These are phyloP conservation scores for Phialocephala sp. DNA, from an alignment of 2,329 filamentous ascomycete genomes.

Conservation along the genomic window DNA sequence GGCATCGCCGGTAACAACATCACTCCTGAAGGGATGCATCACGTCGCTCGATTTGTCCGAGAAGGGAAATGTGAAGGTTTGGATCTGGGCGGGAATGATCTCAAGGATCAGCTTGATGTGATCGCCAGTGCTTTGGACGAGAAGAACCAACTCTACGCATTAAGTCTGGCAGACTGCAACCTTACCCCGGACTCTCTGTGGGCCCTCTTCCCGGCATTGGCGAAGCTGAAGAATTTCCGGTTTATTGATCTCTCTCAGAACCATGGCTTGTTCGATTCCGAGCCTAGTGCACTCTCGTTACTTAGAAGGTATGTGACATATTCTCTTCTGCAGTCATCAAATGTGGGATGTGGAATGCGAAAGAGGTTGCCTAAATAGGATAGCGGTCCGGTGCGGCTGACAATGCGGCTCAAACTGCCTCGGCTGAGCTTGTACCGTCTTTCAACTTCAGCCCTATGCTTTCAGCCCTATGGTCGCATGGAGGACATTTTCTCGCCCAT, in stretches of 20 bases:
- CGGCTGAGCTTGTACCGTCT: conserved; percentile 17
- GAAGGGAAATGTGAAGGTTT: conserved; percentile 83
- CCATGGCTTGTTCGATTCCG: conserved; percentile 73
- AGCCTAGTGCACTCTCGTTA: conserved; percentile 75
- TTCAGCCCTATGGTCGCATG: conserved; percentile 20
- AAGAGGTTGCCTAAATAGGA: conserved; percentile 14
- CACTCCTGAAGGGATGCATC: conserved; percentile 72
- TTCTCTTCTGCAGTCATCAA: conserved; percentile 15
- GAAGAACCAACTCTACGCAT: conserved; percentile 71
- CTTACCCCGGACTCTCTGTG: conserved; percentile 75
- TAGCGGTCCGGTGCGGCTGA: conserved; percentile 23
- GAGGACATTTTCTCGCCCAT: not conserved
- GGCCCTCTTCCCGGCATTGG: conserved; percentile 75
- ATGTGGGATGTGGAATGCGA: conserved; percentile 5
- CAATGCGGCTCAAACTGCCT: conserved; percentile 32
- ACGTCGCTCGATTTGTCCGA: conserved; percentile 77
- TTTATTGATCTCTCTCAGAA: conserved; percentile 96
- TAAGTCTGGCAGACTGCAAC: conserved; percentile 87
- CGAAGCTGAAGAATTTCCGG: conserved; percentile 73
- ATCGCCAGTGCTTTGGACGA: conserved; percentile 59
- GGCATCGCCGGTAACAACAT: conserved; percentile 85
- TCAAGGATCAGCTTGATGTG: conserved; percentile 59
- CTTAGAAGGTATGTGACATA: conserved; percentile 69
- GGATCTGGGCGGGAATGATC: conserved; percentile 85
- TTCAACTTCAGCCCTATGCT: conserved; percentile 25